Evolutionary conservation across 805 yeast genomes (phyloP), one percentile per base, ranked within the genome.

Genomic region (Saturnispora serradocipensis): DNA sequence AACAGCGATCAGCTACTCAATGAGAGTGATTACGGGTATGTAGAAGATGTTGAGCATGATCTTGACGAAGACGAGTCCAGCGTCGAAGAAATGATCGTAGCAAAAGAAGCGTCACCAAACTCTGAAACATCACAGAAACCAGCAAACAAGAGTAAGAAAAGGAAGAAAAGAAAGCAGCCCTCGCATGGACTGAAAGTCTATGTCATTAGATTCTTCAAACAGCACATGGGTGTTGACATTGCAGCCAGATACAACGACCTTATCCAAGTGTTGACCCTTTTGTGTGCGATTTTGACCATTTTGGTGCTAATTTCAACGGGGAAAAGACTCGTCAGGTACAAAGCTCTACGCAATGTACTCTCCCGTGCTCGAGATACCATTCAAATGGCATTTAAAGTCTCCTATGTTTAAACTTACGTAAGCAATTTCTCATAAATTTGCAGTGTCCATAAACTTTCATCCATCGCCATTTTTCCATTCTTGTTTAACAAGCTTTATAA

Each of bases 311-410:
- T 48, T 2, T 18, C 42, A 18, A 38, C 42, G 7, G 42, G 42
- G 7, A 16, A 38, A 3, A 38, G 13, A 20, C 42, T 38, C 42
- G 8, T 18, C 11, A 38, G 22, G 24, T 16, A 16, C 42, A 18
- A 38, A 18, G 9, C 24, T 8, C 25, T 38, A n/a, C 42, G 22
- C 20, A 18, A 42, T 16, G 16, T 34, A 5, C 13, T 42, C 8
- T 24, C 27, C 6, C 22, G 39, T 32, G 20, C 30, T 38, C 42
- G 22, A 18, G 42, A 38, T 18, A 38, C 42, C 42, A 5, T 43
- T 15, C 32, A 34, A 35, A 49, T 49, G 51, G 51, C 51, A 20
- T 43, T 49, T 38, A 49, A 49, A 11, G 43, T 49, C 4, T 42
- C 51, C 3, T 49, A 49, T 43, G 20, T 47, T 18, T 47, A 47